phyloP scores from a whole-genome alignment of 1,284 basidiomycete genomes.

The Phellopilus nigrolimitatus region DNA sequence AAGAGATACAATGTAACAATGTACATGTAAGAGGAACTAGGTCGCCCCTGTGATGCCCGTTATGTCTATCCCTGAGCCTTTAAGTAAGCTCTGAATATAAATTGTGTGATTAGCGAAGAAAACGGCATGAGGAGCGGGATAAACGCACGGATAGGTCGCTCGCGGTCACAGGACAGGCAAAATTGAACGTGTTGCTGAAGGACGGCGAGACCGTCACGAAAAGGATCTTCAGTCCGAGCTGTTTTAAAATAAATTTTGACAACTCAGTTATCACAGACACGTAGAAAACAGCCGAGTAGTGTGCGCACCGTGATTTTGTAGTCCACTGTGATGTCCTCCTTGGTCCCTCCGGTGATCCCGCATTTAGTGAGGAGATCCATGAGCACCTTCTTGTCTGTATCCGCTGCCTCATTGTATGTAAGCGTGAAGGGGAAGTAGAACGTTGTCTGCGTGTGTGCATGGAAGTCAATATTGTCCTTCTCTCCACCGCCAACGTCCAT shows the following conservation, averaged over 20 bases:
- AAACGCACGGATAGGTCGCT: slow-evolving; percentile 14
- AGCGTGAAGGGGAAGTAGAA: slow-evolving; percentile 82
- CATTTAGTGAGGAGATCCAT: slow-evolving; percentile 67
- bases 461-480: slow-evolving; percentile 58
- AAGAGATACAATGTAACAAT: neutral
- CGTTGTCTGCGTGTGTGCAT: slow-evolving; percentile 60
- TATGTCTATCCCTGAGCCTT: slow-evolving; percentile 16
- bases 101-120: neutral
- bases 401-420: slow-evolving; percentile 57
- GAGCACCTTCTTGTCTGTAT: slow-evolving; percentile 60
- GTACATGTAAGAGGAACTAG: neutral
- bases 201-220: slow-evolving; percentile 66
- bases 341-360: slow-evolving; percentile 45
- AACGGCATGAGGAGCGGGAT: neutral
- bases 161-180: slow-evolving; percentile 59
- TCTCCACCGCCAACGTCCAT: slow-evolving; percentile 67
- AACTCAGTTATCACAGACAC: slow-evolving; percentile 21
- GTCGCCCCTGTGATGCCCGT: slow-evolving; percentile 9
- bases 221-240: slow-evolving; percentile 62
- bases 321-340: slow-evolving; percentile 55
- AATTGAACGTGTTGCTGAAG: slow-evolving; percentile 60
- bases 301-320: slow-evolving; percentile 68
- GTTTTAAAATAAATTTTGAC: slow-evolving; percentile 14
- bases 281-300: slow-evolving; percentile 4
- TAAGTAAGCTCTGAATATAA: slow-evolving; percentile 10